Percentiles rank a stretch among this genome's conserved stretches.
Evolutionary conservation across 2,329 filamentous ascomycete genomes (phyloP).

Genomic region (Epichloe hybrida): DNA sequence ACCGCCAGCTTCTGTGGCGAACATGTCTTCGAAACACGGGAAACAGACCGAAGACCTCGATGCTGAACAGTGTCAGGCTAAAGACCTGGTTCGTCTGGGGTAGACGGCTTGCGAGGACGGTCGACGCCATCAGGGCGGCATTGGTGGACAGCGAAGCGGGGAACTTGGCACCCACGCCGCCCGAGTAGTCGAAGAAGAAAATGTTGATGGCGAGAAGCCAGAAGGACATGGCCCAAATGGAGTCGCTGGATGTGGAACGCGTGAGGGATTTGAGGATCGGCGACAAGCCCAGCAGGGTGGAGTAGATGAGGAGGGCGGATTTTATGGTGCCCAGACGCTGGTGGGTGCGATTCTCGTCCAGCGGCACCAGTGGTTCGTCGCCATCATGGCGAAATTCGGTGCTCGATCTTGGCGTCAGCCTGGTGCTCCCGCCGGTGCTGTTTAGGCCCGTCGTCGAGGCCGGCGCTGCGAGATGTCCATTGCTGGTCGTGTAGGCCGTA

Average conservation of each 20-base stretch:
- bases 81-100: constrained; percentile 91
- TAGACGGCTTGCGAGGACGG: constrained; percentile 79
- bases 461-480: constrained; percentile 34
- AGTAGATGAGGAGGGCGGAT: constrained; percentile 86
- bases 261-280: constrained; percentile 97
- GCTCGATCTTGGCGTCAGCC: constrained; percentile 15
- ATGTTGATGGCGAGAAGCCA: constrained; percentile 92
- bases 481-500: neutral
- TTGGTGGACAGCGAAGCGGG: constrained; percentile 78
- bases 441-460: constrained; percentile 35
- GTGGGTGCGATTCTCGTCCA: constrained; percentile 29
- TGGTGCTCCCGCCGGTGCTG: neutral
- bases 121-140: constrained; percentile 89
- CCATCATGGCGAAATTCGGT: constrained; percentile 14
- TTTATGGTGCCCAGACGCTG: constrained; percentile 68
- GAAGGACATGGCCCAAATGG: constrained; percentile 93
- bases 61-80: constrained; percentile 85
- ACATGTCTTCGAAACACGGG: constrained; percentile 93
- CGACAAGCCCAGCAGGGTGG: constrained; percentile 76
- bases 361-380: constrained; percentile 14
- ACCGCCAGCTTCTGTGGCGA: constrained; percentile 65
- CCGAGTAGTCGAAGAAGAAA: constrained; percentile 94
- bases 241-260: constrained; percentile 78
- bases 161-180: constrained; percentile 48
- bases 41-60: constrained; percentile 93